phyloP scores from a whole-genome alignment of 2,329 filamentous ascomycete species.

The Colletotrichum tropicale region DNA sequence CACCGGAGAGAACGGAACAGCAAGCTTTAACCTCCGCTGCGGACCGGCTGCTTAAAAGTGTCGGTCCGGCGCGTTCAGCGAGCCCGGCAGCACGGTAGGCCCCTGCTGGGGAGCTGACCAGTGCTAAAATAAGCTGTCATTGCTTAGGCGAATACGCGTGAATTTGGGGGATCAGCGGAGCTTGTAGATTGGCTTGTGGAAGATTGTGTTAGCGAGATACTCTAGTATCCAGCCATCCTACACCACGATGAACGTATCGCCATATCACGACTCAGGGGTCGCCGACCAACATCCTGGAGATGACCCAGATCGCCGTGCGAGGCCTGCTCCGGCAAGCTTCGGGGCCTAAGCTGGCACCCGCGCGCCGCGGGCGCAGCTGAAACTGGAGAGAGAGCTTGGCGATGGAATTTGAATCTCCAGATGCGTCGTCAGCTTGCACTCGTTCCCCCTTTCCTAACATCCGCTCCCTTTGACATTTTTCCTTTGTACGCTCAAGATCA shows the following conservation, averaged over 20 bases:
- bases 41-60: neutral
- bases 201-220: neutral
- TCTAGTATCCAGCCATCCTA: fast-evolving
- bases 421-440: neutral
- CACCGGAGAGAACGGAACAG: neutral
- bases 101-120: neutral
- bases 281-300: neutral
- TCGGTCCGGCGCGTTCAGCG: neutral
- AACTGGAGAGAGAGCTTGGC: neutral
- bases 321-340: neutral
- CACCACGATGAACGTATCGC: fast-evolving
- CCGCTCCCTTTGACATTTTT: neutral
- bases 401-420: neutral
- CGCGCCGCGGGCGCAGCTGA: neutral
- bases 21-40: neutral
- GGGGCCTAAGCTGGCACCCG: neutral
- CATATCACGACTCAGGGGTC: neutral
- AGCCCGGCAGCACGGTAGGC: neutral
- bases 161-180: neutral
- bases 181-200: neutral
- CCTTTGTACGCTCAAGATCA: neutral
- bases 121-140: neutral
- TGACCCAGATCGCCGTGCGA: neutral
- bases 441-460: neutral
- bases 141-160: neutral